Evolutionary conservation across 306 rosid genomes (phyloP), one percentile per base, ranked within the genome.

Genomic region (Fragaria iinumae): DNA sequence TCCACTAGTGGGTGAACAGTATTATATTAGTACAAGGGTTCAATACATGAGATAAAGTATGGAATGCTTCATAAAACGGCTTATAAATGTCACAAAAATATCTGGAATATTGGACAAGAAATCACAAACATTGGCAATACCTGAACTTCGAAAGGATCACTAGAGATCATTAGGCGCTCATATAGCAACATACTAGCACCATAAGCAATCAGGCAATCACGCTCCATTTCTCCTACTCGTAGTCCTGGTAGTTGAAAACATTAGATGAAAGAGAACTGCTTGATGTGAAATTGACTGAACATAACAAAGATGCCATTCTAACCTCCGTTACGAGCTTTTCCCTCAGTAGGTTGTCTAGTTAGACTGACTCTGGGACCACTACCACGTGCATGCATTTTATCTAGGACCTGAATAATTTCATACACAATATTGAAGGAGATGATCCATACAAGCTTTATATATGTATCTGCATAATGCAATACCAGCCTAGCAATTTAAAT

Each of bases 221-320:
- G 96, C 83, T 95, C 98, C 98, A 92, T 95, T 88, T 95, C 98
- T 79, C 98, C 97, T 14, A 92, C 96, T 6, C 98, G 97, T 21
- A 95, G 87, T 69, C 97, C 98, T 93, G 80, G 27, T 63, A 82
- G 75, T 80, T 16, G 20, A 49, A 29, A 78, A 73, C 59, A 64
- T 77, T 29, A 50, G 5, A 63, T 52, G 62, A 71, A 34, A 39
- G 23, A 11, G 23, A 45, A 14, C 53, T 17, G 64, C 49, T 14
- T 45, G 63, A 75, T 49, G 16, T 45, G 71, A 56, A 8, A 71
- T 17, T 69, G 25, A 8, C n/a, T n/a, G 50, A 9, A 64, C 47
- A 71, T 66, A 44, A 57, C 6, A 74, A 64, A 73, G 43, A 73
- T 71, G 79, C 75, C 76, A 25, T 43, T 8, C 45, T 55, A 69